phyloP scores from a whole-genome alignment of 345 rosid species.

The Salix exigua region DNA sequence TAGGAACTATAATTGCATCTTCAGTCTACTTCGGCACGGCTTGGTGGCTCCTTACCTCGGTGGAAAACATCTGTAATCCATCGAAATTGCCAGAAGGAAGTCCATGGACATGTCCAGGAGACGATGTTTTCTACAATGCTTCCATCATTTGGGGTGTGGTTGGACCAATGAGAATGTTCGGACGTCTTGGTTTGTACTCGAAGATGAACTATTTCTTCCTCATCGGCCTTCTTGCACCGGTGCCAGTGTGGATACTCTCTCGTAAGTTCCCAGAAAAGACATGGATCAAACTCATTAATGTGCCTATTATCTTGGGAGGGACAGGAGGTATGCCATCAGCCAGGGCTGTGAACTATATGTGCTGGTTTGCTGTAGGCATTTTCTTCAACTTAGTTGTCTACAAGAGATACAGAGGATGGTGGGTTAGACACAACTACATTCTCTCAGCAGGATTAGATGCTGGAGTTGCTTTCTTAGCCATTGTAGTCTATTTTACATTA shows the following conservation, averaged over 20 bases:
- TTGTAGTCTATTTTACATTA: slow-evolving; percentile 32
- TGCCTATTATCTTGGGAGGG: slow-evolving; percentile 38
- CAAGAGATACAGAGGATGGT: slow-evolving; percentile 41
- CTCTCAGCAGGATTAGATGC: slow-evolving; percentile 54
- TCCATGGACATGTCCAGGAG: slow-evolving; percentile 56
- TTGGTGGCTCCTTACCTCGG: slow-evolving; percentile 51
- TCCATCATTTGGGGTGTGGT: slow-evolving; percentile 63
- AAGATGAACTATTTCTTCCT: slow-evolving; percentile 57
- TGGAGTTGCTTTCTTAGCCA: slow-evolving; percentile 51
- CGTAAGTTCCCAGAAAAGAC: slow-evolving; percentile 30
- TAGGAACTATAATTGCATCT: slow-evolving; percentile 41
- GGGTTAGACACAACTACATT: slow-evolving; percentile 49
- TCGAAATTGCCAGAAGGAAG: slow-evolving; percentile 36
- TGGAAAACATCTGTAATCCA: slow-evolving; percentile 36
- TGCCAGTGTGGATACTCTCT: slow-evolving; percentile 42
- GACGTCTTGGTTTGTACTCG: slow-evolving; percentile 36
- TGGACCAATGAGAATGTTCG: slow-evolving; percentile 47
- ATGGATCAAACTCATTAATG: slow-evolving; percentile 40
- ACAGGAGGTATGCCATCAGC: slow-evolving; percentile 20
- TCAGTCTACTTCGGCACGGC: slow-evolving; percentile 43
- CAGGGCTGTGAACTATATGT: slow-evolving; percentile 11
- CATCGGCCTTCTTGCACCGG: slow-evolving; percentile 41
- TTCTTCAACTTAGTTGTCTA: slow-evolving; percentile 18
- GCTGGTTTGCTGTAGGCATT: slow-evolving; percentile 15
- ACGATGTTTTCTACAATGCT: slow-evolving; percentile 45